Conservation (phyloP, 306 rosid species). For the Arachis stenosperma region DNA sequence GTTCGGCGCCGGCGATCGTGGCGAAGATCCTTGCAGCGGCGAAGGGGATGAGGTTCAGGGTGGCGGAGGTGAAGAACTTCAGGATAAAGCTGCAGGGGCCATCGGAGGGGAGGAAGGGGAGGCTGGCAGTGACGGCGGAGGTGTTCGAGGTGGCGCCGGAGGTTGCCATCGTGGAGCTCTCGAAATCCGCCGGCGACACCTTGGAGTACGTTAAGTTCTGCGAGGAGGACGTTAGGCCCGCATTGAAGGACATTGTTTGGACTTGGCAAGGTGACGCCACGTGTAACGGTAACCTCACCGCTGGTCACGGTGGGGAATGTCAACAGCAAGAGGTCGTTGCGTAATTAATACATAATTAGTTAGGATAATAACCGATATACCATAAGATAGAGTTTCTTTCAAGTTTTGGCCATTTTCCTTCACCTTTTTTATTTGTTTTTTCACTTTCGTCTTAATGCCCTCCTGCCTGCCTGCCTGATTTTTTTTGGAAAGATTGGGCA, state of each 20-base stretch:
- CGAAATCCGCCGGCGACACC: constrained; percentile 76
- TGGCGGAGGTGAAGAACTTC: constrained; percentile 57
- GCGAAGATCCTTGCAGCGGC: constrained; percentile 63
- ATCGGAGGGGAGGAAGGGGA: constrained; percentile 67
- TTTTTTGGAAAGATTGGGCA: neutral
- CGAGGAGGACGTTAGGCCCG: constrained; percentile 70
- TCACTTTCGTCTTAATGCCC: constrained; percentile 6
- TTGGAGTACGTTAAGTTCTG: constrained; percentile 72
- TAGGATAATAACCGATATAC: neutral
- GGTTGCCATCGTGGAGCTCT: constrained; percentile 69
- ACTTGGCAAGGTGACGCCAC: constrained; percentile 75
- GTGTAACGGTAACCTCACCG: constrained; percentile 11
- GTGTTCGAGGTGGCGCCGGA: constrained; percentile 79
- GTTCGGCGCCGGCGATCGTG: constrained; percentile 55
- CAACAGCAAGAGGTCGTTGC: neutral
- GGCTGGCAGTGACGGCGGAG: constrained; percentile 64
- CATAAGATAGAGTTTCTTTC: neutral
- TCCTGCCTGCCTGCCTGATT: neutral
- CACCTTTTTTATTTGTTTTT: neutral
- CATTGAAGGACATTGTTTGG: constrained; percentile 83
- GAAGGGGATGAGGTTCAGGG: constrained; percentile 53
- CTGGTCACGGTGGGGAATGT: constrained; percentile 32
- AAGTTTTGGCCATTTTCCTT: neutral
- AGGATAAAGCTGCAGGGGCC: constrained; percentile 54
- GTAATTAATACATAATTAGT: neutral